These are phyloP conservation scores for Phlegmacium glaucopus DNA, from an alignment of 768 basidiomycete species.

Conservation along the genomic window DNA sequence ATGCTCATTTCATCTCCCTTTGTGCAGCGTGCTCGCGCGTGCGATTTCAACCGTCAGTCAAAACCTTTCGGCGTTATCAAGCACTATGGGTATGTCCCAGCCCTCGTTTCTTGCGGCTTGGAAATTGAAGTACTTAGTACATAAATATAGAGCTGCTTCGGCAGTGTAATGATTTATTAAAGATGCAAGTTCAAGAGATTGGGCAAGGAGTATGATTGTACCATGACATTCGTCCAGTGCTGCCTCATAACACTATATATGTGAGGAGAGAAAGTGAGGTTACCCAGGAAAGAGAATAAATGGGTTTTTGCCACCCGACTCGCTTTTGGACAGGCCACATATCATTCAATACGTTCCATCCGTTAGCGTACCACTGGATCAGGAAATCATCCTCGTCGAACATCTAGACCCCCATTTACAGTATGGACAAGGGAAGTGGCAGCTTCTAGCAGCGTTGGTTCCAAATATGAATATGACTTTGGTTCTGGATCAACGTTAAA, in stretches of 20 bases:
- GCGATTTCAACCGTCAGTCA: slow-evolving; percentile 51
- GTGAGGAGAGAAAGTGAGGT: no score
- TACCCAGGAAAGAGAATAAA: slow-evolving; percentile 11
- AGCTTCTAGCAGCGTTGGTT: neutral
- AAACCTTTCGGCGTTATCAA: no score
- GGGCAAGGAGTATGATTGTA: no score
- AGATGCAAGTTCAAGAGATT: no score
- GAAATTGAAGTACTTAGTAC: no score
- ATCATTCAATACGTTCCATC: slow-evolving; percentile 23
- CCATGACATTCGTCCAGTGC: no score
- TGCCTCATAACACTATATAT: no score
- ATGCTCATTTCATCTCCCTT: neutral
- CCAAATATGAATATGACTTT: slow-evolving; percentile 16
- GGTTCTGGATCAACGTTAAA: slow-evolving; percentile 9
- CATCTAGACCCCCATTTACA: slow-evolving; percentile 8
- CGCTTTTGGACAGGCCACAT: slow-evolving; percentile 21
- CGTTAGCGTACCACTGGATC: no score
- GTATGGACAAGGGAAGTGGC: slow-evolving; percentile 5
- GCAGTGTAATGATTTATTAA: no score
- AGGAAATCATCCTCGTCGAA: slow-evolving; percentile 11
- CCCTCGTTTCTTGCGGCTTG: no score
- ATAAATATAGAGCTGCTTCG: no score
- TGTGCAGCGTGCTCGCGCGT: slow-evolving; percentile 46
- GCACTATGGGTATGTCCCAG: no score
- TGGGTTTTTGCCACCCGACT: slow-evolving; percentile 15